Evolutionary conservation across 2,329 filamentous ascomycete species (phyloP), one percentile per base, ranked within the genome.

Genomic region (Chaetomium sp.): DNA sequence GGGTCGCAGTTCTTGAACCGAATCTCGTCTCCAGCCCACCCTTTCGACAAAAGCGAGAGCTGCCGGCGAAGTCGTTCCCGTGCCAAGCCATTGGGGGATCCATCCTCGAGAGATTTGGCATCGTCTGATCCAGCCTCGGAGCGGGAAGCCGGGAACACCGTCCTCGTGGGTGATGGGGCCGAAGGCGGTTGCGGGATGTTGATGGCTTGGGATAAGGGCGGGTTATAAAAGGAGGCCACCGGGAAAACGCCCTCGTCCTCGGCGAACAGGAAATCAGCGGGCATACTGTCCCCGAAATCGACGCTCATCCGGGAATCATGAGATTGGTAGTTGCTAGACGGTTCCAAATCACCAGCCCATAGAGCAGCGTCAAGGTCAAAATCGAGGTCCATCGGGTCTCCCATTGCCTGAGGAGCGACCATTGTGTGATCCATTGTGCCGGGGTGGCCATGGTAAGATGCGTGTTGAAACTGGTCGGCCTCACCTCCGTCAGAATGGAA

Each of bases 341-440:
- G 32, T 54, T 61, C 63, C 55, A 68, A 10, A 49, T 63, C 47
- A 53, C 60, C 53, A 47, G 56, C 53, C 66, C 66, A 64, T 0
- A 57, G 49, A 10, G 56, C 53, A 4, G 59, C 52, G 49, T 67
- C 66, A 14, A 64, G 60, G 53, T 67, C 66, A 42, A 65, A 59
- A 52, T 68, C 66, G 10, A 67, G 50, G 14, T 68, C 66, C 66
- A 67, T 68, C 1, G 64, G 53, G 32, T 67, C 65, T 6, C 49
- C 55, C 12, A 55, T n/a, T 5, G 46, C 6, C 10, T 55, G 56
- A 2, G 49, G 32, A 5, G 34, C 46, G 14, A 37, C 41, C 10
- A 14, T 41, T 44, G 46, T 42, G 2, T 53, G 49, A 27, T 41
- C 41, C 7, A 32, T 2, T 6, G 8, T 33, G 12, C 43, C 10